phyloP scores from a whole-genome alignment of 805 yeast species.

The Helenozyma baotianmanensis region DNA sequence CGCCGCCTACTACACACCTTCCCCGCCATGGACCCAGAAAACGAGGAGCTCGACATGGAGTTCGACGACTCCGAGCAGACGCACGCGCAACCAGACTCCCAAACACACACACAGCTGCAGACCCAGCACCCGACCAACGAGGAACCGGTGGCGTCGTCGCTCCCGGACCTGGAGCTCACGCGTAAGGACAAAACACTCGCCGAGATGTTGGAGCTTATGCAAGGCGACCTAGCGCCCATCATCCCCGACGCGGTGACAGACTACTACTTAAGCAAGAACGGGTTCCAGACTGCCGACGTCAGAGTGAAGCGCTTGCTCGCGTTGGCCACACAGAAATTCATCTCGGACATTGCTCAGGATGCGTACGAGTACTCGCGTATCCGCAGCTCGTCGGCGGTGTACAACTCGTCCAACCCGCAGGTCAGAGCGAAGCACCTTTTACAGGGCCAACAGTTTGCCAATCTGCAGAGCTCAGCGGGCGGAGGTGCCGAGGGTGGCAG shows the following conservation, averaged over 20 bases:
- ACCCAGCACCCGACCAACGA: constrained; percentile 1
- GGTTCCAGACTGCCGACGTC: constrained; percentile 74
- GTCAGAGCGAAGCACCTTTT: constrained; percentile 72
- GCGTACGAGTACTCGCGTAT: constrained; percentile 95
- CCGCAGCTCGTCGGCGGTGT: constrained; percentile 83
- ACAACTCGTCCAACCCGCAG: constrained; percentile 80
- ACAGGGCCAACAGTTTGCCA: constrained; percentile 58
- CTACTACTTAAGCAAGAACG: constrained; percentile 80
- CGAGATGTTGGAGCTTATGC: constrained; percentile 85
- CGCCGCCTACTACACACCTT: no score
- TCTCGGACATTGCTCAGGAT: constrained; percentile 91
- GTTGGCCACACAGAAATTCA: constrained; percentile 91
- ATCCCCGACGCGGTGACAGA: constrained; percentile 97
- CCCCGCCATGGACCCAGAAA: no score
- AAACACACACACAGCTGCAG: constrained; percentile 1
- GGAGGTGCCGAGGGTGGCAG: constrained; percentile 19
- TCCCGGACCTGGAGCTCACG: constrained; percentile 52
- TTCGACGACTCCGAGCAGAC: constrained; percentile 19
- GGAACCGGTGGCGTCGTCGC: constrained; percentile 9
- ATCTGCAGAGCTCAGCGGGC: constrained; percentile 29
- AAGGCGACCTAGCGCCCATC: constrained; percentile 83
- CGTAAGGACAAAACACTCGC: constrained; percentile 77
- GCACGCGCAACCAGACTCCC: not conserved
- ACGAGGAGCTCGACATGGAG: constrained; percentile 21
- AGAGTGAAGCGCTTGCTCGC: constrained; percentile 78